phyloP scores from a whole-genome alignment of 805 yeast genomes.

The Starmerella floricola region DNA sequence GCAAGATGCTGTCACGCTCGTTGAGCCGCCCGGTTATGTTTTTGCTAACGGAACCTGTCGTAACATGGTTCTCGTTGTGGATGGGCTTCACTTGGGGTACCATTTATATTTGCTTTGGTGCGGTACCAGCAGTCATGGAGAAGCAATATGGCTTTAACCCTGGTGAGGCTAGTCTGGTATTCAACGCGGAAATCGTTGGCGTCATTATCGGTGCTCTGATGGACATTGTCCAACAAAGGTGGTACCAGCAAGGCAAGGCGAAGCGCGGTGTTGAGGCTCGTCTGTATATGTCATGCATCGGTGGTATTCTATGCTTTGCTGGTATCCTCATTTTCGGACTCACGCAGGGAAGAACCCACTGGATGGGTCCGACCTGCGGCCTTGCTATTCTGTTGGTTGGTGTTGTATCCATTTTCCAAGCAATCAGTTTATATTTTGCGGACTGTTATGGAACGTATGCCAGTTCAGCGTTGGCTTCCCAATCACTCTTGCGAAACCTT shows the following conservation, averaged over 20 bases:
- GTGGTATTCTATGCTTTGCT: conserved; percentile 30
- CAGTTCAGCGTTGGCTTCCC: conserved; percentile 84
- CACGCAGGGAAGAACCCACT: conserved; percentile 14
- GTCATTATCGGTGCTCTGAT: conserved; percentile 27
- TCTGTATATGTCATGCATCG: conserved; percentile 44
- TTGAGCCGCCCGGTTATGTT: conserved; percentile 57
- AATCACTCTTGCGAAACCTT: conserved; percentile 60
- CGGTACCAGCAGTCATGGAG: conserved; percentile 48
- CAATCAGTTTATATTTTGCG: conserved; percentile 29
- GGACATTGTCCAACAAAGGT: conserved; percentile 18
- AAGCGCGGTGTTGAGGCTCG: conserved; percentile 47
- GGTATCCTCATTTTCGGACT: conserved; percentile 17
- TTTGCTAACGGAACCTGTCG: conserved; percentile 34
- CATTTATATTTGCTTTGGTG: conserved; percentile 52
- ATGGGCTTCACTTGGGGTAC: conserved; percentile 33
- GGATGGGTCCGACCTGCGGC: conserved; percentile 16
- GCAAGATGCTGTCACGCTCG: conserved; percentile 34
- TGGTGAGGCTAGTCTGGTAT: conserved; percentile 51
- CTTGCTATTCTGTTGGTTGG: conserved; percentile 34
- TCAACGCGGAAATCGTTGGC: conserved; percentile 60
- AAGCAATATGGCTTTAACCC: conserved; percentile 39
- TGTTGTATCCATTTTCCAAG: conserved; percentile 29
- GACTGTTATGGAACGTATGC: conserved; percentile 30
- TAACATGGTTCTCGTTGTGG: conserved; percentile 41
- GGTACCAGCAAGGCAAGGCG: conserved; percentile 35